Evolutionary conservation across 441 rosid species (phyloP).

Genomic region (Croton setiger): DNA sequence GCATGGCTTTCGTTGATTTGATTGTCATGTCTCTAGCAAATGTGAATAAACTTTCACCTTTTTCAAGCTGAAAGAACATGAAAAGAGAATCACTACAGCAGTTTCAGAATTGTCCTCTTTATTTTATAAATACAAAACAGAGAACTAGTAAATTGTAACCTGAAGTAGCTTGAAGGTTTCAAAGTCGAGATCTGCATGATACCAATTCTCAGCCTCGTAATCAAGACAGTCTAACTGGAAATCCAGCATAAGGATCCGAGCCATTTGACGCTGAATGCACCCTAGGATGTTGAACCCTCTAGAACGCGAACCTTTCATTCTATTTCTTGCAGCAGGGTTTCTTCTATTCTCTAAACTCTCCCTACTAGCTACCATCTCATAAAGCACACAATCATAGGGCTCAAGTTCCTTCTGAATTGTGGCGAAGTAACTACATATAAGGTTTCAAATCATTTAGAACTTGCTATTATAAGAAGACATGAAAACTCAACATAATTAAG

Average conservation of each 20-base stretch:
- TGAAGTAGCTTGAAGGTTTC: slow-evolving; percentile 58
- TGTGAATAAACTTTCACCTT: slow-evolving; percentile 84
- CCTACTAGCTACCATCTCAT: slow-evolving; percentile 91
- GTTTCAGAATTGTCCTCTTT: not conserved
- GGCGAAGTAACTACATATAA: slow-evolving; percentile 58
- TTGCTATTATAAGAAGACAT: not conserved
- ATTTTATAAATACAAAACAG: not conserved
- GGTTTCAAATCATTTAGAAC: slow-evolving; percentile 9
- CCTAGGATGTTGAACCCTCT: slow-evolving; percentile 76
- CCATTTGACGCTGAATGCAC: slow-evolving; percentile 86
- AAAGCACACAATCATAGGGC: slow-evolving; percentile 75
- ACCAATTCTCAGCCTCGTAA: slow-evolving; percentile 41
- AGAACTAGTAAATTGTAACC: not conserved
- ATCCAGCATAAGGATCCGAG: slow-evolving; percentile 63
- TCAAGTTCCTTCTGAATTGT: slow-evolving; percentile 81
- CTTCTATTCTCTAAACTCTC: slow-evolving; percentile 67
- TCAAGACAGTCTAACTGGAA: slow-evolving; percentile 89
- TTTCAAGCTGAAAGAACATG: slow-evolving; percentile 54
- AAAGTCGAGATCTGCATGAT: slow-evolving; percentile 94
- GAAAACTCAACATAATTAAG: not conserved
- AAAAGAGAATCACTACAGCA: not conserved
- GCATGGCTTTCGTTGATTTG: slow-evolving; percentile 76
- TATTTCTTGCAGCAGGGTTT: slow-evolving; percentile 44
- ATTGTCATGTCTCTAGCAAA: slow-evolving; percentile 86
- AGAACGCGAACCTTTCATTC: slow-evolving; percentile 50